A percentile compares a stretch with the other conserved stretches of the same genome.
Conservation (phyloP, 2,329 filamentous ascomycete species). For the Fusarium xyrophilum region DNA sequence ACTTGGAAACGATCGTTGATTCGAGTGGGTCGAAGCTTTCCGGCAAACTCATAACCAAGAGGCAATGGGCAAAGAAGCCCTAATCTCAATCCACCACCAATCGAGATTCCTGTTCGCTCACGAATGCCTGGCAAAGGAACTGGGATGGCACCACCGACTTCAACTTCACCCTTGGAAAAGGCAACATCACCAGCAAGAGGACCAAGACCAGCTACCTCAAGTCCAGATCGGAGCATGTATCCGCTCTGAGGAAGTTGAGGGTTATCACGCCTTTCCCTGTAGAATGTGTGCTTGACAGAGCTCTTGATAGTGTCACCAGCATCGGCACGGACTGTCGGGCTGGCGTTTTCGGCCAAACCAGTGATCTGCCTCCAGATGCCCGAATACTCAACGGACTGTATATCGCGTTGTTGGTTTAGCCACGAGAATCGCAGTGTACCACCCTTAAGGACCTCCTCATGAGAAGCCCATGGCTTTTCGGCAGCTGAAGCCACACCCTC, state of each 20-base stretch:
- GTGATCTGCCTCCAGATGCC: conserved; percentile 90
- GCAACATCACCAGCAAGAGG: conserved; percentile 85
- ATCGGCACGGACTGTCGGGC: conserved; percentile 80
- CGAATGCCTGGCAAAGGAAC: conserved; percentile 73
- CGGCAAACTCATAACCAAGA: conserved; percentile 60
- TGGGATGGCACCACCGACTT: conserved; percentile 77
- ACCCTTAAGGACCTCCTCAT: conserved; percentile 87
- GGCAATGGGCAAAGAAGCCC: conserved; percentile 86
- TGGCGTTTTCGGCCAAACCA: conserved; percentile 75
- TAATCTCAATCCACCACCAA: conserved; percentile 81
- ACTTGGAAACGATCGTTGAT: conserved; percentile 96
- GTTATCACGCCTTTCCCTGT: conserved; percentile 81
- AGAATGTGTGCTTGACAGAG: conserved; percentile 81
- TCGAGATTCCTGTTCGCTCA: conserved; percentile 76
- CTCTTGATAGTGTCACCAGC: conserved; percentile 93
- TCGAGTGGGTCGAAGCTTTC: conserved; percentile 70
- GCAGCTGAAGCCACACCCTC: conserved; percentile 85
- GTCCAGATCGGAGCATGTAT: conserved; percentile 77
- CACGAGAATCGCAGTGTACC: conserved; percentile 79
- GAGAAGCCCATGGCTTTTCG: conserved; percentile 90
- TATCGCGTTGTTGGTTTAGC: conserved; percentile 68
- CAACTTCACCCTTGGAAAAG: conserved; percentile 92
- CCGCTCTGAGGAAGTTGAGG: conserved; percentile 83
- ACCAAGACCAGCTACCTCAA: conserved; percentile 88
- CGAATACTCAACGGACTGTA: conserved; percentile 81